Base-by-base conservation (phyloP, 140 eudicot species). In the Flaveria floridana region DNA sequence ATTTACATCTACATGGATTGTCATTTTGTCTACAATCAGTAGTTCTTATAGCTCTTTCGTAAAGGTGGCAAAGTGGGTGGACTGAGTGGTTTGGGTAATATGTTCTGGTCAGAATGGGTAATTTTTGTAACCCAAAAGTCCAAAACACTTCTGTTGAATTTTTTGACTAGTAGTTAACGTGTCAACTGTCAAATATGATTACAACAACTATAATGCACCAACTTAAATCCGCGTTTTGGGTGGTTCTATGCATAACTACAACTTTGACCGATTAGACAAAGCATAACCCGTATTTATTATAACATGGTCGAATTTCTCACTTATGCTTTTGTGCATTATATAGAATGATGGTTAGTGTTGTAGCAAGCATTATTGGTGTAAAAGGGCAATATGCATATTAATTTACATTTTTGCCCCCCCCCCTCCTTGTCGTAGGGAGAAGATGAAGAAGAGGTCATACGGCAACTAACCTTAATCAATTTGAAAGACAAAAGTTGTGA, bases 401-500 rank as follows among this genome's bases (percentile, higher is more conserved):
- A 72, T 34, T 56, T 73, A 58, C 73, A 41, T 20, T 16, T 72
- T 28, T 58, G 46, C 41, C 46, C 42, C 58, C 20, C 15, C 18
- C 15, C 20, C 15, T 19, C 15, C 41, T 14, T 46, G 68, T 42
- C 66, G 56, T 85, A 92, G 98, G 86, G 47, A 30, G 58, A 42
- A 80, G 84, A 85, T 68, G 89, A 85, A 7, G 92, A 85, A 71
- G 95, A 82, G 66, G 74, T 86, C 48, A 77, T 88, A 23, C 80
- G 85, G 82, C 69, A 77, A 72, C 84, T 93, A 20, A 79, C 80
- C 7, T 80, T 88, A 13, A 85, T 85, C 55, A 88, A 86, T 73
- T 74, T 93, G 77, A 90, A 88, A 83, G 96, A 88, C 77, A 90
- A 85, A 79, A 75, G 65, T 47, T 93, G 96, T 69, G 94, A 93